Evolutionary conservation across 192 early-diverging fungal species (phyloP).

Genomic region (Podila minutissima): DNA sequence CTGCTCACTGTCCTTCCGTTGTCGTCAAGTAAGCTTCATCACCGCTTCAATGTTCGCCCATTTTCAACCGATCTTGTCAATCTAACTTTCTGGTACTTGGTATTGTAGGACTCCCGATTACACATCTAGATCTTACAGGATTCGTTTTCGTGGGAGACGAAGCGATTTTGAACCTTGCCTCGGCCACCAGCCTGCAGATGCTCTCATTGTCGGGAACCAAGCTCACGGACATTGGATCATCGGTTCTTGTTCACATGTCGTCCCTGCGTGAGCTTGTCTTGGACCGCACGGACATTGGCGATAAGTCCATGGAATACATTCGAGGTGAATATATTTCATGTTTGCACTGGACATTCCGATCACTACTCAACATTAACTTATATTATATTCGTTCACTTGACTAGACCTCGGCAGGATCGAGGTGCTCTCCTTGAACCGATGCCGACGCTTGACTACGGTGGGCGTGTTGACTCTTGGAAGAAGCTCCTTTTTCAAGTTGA

Average conservation of each 20-base stretch:
- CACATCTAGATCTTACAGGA: conserved; percentile 54
- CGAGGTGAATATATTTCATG: neutral
- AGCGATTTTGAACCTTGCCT: conserved; percentile 38
- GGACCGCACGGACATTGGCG: conserved; percentile 54
- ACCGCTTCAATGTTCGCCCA: neutral
- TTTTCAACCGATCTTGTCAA: neutral
- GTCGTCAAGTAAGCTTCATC: conserved; percentile 37
- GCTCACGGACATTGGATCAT: conserved; percentile 60
- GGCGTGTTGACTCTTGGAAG: conserved; percentile 15
- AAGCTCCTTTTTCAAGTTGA: conserved; percentile 33
- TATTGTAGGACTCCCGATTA: conserved; percentile 55
- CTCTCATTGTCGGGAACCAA: conserved; percentile 58
- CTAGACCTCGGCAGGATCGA: conserved; percentile 39
- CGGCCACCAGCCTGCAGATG: conserved; percentile 51
- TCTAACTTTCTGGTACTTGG: neutral
- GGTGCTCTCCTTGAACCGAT: conserved; percentile 19
- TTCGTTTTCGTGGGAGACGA: conserved; percentile 56
- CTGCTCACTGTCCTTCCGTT: conserved; percentile 48
- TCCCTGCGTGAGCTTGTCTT: conserved; percentile 53
- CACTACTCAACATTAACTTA: neutral
- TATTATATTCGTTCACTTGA: neutral
- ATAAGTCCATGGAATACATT: conserved; percentile 53
- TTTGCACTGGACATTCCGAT: conserved; percentile 11
- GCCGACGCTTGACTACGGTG: conserved; percentile 24
- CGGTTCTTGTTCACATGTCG: conserved; percentile 30